Evolutionary conservation across 1,284 basidiomycete genomes (phyloP).

Genomic region (Rhodotorula sp.): DNA sequence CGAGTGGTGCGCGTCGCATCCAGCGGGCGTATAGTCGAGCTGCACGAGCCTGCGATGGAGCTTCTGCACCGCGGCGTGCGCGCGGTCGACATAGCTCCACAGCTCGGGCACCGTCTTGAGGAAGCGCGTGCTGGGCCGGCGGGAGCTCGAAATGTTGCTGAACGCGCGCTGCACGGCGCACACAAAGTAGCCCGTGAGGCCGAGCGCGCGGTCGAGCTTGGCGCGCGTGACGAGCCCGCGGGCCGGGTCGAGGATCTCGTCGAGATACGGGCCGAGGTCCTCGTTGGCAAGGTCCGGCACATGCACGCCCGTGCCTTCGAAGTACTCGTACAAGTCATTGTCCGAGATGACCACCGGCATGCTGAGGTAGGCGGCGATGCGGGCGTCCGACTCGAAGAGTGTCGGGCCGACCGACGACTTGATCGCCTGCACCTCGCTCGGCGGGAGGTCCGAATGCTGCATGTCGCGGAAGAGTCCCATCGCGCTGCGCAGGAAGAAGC

Average conservation of each 20-base stretch:
- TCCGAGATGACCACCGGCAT: conserved; percentile 32
- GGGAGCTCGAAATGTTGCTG: conserved; percentile 20
- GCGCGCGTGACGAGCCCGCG: conserved; percentile 15
- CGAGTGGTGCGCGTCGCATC: conserved; percentile 23
- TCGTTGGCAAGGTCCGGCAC: conserved; percentile 34
- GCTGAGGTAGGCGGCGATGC: conserved; percentile 35
- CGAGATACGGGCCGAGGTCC: conserved; percentile 24
- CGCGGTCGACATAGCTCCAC: conserved; percentile 34
- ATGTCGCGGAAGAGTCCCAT: conserved; percentile 38
- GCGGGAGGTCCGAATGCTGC: conserved; percentile 13
- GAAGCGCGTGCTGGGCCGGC: conserved; percentile 11
- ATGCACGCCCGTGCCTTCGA: conserved; percentile 33
- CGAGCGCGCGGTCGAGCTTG: conserved; percentile 33
- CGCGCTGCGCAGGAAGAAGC: conserved; percentile 40
- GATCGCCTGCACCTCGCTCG: conserved; percentile 15
- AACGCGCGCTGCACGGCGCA: conserved; percentile 35
- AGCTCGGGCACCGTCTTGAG: conserved; percentile 15
- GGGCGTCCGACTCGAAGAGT: conserved; percentile 39
- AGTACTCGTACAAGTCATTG: conserved; percentile 32
- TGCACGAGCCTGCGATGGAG: conserved; percentile 23
- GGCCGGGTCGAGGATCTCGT: conserved; percentile 23
- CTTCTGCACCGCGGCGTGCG: conserved; percentile 32
- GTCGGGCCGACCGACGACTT: conserved; percentile 33
- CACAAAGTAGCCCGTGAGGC: conserved; percentile 34
- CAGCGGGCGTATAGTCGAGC: conserved; percentile 18